Base-by-base conservation (phyloP, 208 protist genomes). In the Trypanosomatidae sp. region DNA sequence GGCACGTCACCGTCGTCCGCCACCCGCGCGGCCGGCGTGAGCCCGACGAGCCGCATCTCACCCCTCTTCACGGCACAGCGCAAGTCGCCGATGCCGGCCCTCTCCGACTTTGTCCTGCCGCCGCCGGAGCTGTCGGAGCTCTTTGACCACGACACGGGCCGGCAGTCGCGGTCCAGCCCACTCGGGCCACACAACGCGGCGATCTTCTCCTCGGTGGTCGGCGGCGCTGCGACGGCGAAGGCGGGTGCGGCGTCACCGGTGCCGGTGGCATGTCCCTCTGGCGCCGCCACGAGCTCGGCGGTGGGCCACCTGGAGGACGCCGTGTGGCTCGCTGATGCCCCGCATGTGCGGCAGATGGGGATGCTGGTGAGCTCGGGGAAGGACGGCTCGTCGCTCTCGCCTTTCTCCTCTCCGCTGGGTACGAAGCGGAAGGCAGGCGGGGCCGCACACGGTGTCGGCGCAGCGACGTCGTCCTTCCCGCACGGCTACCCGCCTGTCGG, bases 261-360 rank as follows among this genome's bases (percentile, higher is more conserved):
- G n/a, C n/a, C n/a, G n/a, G n/a, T n/a, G n/a, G n/a, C n/a, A n/a
- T n/a, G n/a, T n/a, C n/a, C n/a, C n/a, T n/a, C n/a, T n/a, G n/a
- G n/a, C n/a, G n/a, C n/a, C n/a, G n/a, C n/a, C n/a, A n/a, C n/a
- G n/a, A n/a, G n/a, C n/a, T n/a, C n/a, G n/a, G n/a, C n/a, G n/a
- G n/a, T n/a, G n/a, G n/a, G 60, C 33, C 66, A 49, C 33, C 12
- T 80, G 30, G 76, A 80, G 70, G 76, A 80, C 41, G 76, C 43
- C 0, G 67, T 80, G 66, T 64, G 55, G 66, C 36, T 80, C 15
- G 70, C 65, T 17, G 53, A 76, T 22, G 69, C 76, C 7, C 4
- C 50, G 49, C 76, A 80, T 33, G 66, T 80, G 22, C 76, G 76
- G 8, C 76, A 44, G 10, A 80, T 80, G 76, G 66, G 76, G 65